phyloP scores from a whole-genome alignment of 2,329 filamentous ascomycete species.

The Aspergillus transmontanensis region DNA sequence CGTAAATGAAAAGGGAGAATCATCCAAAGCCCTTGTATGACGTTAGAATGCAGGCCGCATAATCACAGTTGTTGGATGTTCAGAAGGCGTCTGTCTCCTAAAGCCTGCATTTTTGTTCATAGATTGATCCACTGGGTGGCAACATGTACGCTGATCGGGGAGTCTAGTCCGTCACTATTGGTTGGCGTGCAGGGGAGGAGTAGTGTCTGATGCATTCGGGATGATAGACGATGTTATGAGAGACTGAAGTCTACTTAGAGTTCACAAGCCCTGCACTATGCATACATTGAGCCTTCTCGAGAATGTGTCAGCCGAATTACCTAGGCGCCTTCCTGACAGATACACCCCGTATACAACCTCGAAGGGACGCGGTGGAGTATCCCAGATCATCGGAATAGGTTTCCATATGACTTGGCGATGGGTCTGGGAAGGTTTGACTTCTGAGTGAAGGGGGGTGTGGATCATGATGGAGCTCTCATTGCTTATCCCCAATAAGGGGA shows the following conservation, averaged over 20 bases:
- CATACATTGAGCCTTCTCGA: not conserved
- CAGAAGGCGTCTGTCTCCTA: not conserved
- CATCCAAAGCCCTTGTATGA: not conserved
- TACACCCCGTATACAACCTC: not conserved
- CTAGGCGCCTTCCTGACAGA: not conserved
- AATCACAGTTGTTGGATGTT: not conserved
- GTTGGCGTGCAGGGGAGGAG: not conserved
- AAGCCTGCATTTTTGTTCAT: no score
- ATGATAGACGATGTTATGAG: not conserved
- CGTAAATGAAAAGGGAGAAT: not conserved
- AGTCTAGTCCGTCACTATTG: not conserved
- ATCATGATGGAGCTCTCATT: not conserved
- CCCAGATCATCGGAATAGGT: not conserved
- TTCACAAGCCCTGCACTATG: not conserved
- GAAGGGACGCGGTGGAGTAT: not conserved
- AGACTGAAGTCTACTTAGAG: not conserved
- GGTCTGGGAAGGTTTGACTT: not conserved
- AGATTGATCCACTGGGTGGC: not conserved
- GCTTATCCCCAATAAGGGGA: not conserved
- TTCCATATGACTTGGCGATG: not conserved
- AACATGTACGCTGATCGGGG: slow-evolving; percentile 1
- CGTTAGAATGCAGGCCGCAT: not conserved
- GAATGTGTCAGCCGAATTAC: not conserved
- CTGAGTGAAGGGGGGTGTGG: not conserved
- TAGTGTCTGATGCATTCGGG: not conserved